A percentile compares a stretch with the other conserved stretches of the same genome.
These are phyloP conservation scores for Microbotryomycetes sp. DNA, from an alignment of 1,284 basidiomycete species.

Conservation along the genomic window DNA sequence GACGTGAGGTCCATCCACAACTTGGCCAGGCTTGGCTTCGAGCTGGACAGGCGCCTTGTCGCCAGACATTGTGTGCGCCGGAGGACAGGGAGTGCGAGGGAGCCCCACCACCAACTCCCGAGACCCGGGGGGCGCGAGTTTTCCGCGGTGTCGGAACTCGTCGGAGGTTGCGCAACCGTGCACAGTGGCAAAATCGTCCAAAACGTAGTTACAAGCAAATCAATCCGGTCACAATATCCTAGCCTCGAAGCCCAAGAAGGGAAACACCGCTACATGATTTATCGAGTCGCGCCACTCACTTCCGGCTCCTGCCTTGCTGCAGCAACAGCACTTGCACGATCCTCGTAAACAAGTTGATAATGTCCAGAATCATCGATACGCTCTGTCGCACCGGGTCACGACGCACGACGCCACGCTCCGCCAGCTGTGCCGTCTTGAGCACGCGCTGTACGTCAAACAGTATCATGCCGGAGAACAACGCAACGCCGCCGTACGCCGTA, in stretches of 20 bases:
- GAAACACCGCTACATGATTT: too few species aligned
- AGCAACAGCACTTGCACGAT: constrained; percentile 70
- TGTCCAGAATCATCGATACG: constrained; percentile 51
- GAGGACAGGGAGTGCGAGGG: too few species aligned
- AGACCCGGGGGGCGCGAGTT: too few species aligned
- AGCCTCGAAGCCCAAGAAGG: too few species aligned
- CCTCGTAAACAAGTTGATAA: constrained; percentile 59
- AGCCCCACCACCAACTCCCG: too few species aligned
- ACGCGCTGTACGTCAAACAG: constrained; percentile 65
- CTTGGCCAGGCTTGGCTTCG: not conserved
- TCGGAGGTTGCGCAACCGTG: too few species aligned
- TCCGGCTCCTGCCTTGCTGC: constrained; percentile 39
- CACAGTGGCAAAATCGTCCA: too few species aligned
- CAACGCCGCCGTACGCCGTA: constrained; percentile 52
- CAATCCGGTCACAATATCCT: too few species aligned
- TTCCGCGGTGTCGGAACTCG: too few species aligned
- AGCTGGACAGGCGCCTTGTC: not conserved
- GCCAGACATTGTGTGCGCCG: too few species aligned
- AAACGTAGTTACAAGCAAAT: too few species aligned
- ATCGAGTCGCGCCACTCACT: too few species aligned
- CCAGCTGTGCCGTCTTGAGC: constrained; percentile 64
- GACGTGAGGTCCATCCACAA: not conserved
- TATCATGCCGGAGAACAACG: constrained; percentile 78
- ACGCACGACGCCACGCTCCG: constrained; percentile 58
- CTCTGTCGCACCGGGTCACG: constrained; percentile 73